Conservation (phyloP, 441 rosid genomes). For the Populus trichocarpa region DNA sequence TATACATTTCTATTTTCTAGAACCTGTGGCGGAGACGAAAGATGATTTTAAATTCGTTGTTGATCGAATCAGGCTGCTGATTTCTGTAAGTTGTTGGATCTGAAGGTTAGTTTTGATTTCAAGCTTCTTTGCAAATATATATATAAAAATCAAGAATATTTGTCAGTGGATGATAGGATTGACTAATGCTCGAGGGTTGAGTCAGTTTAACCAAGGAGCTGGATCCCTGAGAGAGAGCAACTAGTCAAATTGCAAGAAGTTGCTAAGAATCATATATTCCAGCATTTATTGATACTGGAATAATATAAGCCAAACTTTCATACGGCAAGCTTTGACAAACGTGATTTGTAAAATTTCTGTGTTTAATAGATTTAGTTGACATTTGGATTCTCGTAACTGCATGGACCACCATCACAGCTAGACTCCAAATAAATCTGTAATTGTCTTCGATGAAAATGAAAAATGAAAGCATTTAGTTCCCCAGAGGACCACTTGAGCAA, state of each 20-base stretch:
- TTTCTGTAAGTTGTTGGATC: neutral
- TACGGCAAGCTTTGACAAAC: neutral
- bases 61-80: neutral
- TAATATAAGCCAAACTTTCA: neutral
- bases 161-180: too few species aligned
- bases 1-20: neutral
- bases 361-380: neutral
- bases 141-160: too few species aligned
- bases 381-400: neutral
- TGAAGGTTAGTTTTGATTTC: neutral
- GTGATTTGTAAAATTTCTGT: neutral
- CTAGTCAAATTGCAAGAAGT: slow-evolving; percentile 7
- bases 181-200: too few species aligned
- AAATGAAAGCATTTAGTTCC: neutral
- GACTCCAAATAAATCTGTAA: too few species aligned
- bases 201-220: too few species aligned
- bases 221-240: neutral
- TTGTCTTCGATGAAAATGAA: neutral
- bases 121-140: too few species aligned
- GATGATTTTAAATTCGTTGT: neutral
- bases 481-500: neutral
- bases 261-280: neutral
- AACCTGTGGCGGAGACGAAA: neutral
- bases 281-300: slow-evolving; percentile 6
- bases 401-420: neutral